Evolutionary conservation across 805 yeast species (phyloP).

Genomic region (Vanderwaltozyma polyspora): DNA sequence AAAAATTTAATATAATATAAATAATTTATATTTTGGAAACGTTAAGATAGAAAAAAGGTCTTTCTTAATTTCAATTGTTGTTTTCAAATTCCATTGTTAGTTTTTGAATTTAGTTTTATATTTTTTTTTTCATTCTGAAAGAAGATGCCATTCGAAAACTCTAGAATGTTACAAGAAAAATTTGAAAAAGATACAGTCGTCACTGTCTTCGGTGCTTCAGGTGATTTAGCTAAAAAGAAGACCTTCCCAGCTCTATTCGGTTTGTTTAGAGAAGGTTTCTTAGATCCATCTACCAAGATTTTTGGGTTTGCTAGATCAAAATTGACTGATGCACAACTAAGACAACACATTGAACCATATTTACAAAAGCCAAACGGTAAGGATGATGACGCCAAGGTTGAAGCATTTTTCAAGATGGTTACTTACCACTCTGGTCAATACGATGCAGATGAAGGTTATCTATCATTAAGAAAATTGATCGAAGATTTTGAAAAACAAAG

Average conservation of each 20-base stretch:
- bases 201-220: slow-evolving; percentile 89
- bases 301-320: slow-evolving; percentile 89
- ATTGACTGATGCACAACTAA: slow-evolving; percentile 54
- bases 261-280: slow-evolving; percentile 60
- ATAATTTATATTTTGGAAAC: too few species aligned
- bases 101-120: too few species aligned
- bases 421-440: slow-evolving; percentile 70
- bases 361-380: slow-evolving; percentile 43
- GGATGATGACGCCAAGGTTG: slow-evolving; percentile 33
- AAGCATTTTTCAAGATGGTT: slow-evolving; percentile 54
- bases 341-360: slow-evolving; percentile 50
- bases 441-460: slow-evolving; percentile 68
- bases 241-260: slow-evolving; percentile 85
- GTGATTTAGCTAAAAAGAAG: slow-evolving; percentile 91
- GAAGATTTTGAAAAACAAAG: slow-evolving; percentile 45
- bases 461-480: slow-evolving; percentile 42
- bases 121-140: too few species aligned
- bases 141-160: too few species aligned
- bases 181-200: slow-evolving; percentile 60
- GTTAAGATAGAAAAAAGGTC: too few species aligned
- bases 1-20: too few species aligned
- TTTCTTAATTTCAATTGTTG: too few species aligned
- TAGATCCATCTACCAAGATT: slow-evolving; percentile 60
- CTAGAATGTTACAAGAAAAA: too few species aligned
- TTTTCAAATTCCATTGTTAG: too few species aligned